Evolutionary conservation across 192 early-diverging fungal genomes (phyloP).

Genomic region (Rhizoclosmatium globosum): DNA sequence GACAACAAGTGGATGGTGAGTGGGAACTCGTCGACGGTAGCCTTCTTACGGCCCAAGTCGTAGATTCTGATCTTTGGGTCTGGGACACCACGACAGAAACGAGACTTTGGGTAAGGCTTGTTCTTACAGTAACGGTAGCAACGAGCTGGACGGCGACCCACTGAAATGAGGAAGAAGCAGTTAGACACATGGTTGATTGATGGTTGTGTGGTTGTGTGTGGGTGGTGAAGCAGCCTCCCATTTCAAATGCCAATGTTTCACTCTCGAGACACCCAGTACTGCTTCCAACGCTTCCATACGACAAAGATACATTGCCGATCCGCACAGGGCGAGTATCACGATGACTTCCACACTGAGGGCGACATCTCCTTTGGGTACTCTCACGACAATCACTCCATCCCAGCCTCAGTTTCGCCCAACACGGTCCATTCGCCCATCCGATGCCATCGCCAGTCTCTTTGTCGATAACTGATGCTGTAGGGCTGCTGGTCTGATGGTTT

Average conservation of each 20-base stretch:
- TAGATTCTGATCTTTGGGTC: constrained; percentile 98
- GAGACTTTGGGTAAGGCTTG: constrained; percentile 99
- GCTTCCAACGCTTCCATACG: no score
- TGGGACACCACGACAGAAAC: constrained; percentile 99
- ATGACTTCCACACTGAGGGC: no score
- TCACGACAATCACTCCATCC: neutral
- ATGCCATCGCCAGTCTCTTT: neutral
- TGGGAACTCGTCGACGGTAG: constrained; percentile 97
- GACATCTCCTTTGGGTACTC: no score
- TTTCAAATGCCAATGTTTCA: neutral
- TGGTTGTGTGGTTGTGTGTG: neutral
- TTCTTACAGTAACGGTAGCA: constrained; percentile 99
- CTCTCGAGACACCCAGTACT: no score
- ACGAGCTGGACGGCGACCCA: constrained; percentile 99
- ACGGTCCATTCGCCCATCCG: neutral
- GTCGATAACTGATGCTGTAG: neutral
- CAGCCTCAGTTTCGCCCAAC: neutral
- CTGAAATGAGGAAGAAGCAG: constrained; percentile 37
- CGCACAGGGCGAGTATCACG: neutral
- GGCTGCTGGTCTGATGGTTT: neutral
- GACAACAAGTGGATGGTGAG: constrained; percentile 95
- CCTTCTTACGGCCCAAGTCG: constrained; percentile 98
- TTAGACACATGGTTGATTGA: neutral
- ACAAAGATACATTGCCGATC: neutral
- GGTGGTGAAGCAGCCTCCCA: neutral